phyloP scores from a whole-genome alignment of 2,329 filamentous ascomycete genomes.

The Fusarium paranaense region DNA sequence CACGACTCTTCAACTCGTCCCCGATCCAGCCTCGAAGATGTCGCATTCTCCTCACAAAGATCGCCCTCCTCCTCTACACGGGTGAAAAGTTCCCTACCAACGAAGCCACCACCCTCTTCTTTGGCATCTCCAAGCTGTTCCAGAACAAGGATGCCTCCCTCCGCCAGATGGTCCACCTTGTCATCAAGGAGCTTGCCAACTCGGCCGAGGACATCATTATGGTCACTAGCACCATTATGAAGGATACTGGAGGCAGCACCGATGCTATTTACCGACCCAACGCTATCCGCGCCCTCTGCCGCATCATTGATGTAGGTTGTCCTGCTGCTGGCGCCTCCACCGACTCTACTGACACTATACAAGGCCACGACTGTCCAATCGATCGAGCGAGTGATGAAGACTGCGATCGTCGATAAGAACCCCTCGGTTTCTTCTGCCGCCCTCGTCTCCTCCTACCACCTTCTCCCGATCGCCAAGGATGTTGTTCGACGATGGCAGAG shows the following conservation, averaged over 20 bases:
- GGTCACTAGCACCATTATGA: constrained; percentile 99
- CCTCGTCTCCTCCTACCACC: constrained; percentile 95
- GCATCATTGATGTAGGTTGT: constrained; percentile 88
- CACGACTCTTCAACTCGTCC: constrained; percentile 96
- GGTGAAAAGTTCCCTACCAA: constrained; percentile 97
- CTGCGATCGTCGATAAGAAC: constrained; percentile 98
- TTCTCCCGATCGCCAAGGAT: constrained; percentile 94
- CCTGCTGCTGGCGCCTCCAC: constrained; percentile 20
- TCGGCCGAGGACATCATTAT: constrained; percentile 99
- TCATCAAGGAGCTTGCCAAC: constrained; percentile 96
- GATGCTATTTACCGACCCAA: constrained; percentile 95
- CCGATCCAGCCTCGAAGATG: constrained; percentile 98
- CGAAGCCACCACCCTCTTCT: constrained; percentile 98
- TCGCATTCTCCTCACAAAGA: constrained; percentile 96
- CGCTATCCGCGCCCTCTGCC: constrained; percentile 93
- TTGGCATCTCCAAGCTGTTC: constrained; percentile 98
- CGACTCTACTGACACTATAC: constrained; percentile 43
- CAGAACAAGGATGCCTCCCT: constrained; percentile 99
- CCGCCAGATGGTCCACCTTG: constrained; percentile 98
- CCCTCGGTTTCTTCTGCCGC: constrained; percentile 97
- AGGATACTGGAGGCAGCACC: constrained; percentile 95
- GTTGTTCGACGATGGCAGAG: constrained; percentile 98
- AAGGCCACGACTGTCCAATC: constrained; percentile 95
- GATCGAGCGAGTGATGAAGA: constrained; percentile 98
- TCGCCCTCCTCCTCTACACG: constrained; percentile 94